These are phyloP conservation scores for Naumovozyma castellii DNA, from an alignment of 805 yeast genomes.

Conservation along the genomic window DNA sequence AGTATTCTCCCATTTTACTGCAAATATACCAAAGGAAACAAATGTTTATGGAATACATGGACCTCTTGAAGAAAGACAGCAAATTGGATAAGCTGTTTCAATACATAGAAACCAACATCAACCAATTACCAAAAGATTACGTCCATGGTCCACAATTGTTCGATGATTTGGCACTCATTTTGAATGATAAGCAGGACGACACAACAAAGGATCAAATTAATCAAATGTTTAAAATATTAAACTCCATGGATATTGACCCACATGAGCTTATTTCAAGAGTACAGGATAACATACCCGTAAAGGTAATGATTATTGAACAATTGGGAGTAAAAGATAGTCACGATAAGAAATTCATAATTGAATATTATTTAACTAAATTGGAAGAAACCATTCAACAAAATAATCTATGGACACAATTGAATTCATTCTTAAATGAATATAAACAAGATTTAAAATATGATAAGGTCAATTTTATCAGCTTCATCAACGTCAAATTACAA, in stretches of 20 bases:
- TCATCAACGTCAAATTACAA: constrained; percentile 14
- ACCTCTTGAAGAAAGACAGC: constrained; percentile 6
- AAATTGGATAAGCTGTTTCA: constrained; percentile 4
- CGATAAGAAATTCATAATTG: constrained; percentile 15
- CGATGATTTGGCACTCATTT: constrained; percentile 12
- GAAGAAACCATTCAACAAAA: constrained; percentile 11
- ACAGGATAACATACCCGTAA: constrained; percentile 10
- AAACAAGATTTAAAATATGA: constrained; percentile 16
- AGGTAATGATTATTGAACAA: constrained; percentile 20
- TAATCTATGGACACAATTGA: constrained; percentile 14
- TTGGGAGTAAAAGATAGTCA: constrained; percentile 11
- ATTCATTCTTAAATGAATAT: constrained; percentile 13
- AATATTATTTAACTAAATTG: constrained; percentile 19
- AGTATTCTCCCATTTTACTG: constrained; percentile 2
- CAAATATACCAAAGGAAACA: constrained; percentile 11
- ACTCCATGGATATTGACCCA: constrained; percentile 5
- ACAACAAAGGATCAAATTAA: neutral
- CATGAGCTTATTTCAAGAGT: constrained; percentile 11
- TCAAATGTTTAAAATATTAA: constrained; percentile 8
- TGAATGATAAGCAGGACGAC: constrained; percentile 1
- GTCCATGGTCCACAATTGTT: constrained; percentile 2
- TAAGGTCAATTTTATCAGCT: constrained; percentile 16
- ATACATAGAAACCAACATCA: constrained; percentile 7
- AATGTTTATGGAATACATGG: constrained; percentile 9
- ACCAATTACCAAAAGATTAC: constrained; percentile 10